Evolutionary conservation across 176 grass and related monocot genomes (phyloP).

Genomic region (Neostapfia colusana): DNA sequence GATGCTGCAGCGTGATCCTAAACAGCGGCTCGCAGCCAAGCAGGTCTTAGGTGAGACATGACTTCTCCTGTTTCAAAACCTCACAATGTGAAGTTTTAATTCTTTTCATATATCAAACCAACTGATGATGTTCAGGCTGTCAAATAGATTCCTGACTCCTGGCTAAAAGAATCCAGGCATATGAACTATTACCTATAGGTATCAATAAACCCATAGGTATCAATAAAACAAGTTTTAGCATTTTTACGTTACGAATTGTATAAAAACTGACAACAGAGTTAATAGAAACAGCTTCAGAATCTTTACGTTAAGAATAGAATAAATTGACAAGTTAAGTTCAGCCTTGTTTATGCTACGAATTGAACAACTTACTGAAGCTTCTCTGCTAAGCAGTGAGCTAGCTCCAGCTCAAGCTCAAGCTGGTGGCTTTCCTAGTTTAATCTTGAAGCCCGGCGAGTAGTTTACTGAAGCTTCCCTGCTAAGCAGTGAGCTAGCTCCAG

Average conservation of each 20-base stretch:
- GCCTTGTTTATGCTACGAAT: slow-evolving; percentile 5
- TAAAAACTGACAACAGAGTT: neutral
- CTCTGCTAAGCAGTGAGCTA: slow-evolving; percentile 30
- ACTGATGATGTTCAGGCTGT: neutral
- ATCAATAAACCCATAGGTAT: too few relatives aligned
- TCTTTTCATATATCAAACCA: neutral
- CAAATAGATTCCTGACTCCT: neutral
- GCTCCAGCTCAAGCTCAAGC: slow-evolving; percentile 40
- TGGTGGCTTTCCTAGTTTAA: slow-evolving; percentile 33
- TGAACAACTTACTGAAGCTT: slow-evolving; percentile 35
- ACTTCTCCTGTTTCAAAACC: neutral
- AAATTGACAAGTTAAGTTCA: neutral
- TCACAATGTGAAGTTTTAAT: neutral
- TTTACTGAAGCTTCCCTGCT: slow-evolving; percentile 30
- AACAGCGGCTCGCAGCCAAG: slow-evolving; percentile 58
- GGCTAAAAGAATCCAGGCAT: neutral
- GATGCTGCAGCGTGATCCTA: slow-evolving; percentile 74
- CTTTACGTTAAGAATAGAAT: too few relatives aligned
- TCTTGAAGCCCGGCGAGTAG: slow-evolving; percentile 36
- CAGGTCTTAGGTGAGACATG: slow-evolving; percentile 74
- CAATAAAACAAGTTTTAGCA: too few relatives aligned
- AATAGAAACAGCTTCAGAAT: too few relatives aligned
- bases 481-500: slow-evolving; percentile 41
- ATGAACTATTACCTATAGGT: too few relatives aligned
- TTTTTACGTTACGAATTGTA: neutral